These are phyloP conservation scores for Colletotrichum sp. DNA, from an alignment of 2,329 filamentous ascomycete species.

Conservation along the genomic window DNA sequence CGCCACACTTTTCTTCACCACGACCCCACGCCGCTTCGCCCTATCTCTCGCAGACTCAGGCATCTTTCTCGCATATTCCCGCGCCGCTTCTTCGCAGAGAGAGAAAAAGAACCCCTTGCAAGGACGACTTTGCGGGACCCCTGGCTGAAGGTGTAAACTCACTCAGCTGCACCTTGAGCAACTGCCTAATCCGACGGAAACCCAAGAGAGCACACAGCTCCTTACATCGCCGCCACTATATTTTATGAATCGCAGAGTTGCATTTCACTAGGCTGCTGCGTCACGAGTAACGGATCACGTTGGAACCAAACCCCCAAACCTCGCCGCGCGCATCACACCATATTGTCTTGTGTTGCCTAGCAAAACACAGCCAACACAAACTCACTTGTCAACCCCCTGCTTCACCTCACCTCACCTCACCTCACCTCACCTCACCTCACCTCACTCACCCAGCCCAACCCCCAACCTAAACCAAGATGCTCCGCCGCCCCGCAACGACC, in stretches of 20 bases:
- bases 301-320: background rate
- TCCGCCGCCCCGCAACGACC: slow-evolving; percentile 71
- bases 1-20: background rate
- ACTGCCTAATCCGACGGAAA: background rate
- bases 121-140: background rate
- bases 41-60: background rate
- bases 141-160: background rate
- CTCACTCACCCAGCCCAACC: background rate
- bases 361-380: background rate
- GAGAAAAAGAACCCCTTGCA: background rate
- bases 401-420: background rate
- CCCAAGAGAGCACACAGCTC: background rate
- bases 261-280: background rate
- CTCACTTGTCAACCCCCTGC: background rate
- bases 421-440: background rate
- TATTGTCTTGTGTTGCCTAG: background rate
- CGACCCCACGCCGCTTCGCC: background rate
- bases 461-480: slow-evolving; percentile 48
- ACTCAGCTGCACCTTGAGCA: background rate
- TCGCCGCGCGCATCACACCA: background rate
- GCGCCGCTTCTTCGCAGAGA: background rate
- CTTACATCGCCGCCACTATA: background rate
- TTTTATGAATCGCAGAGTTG: background rate
- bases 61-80: background rate
- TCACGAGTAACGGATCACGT: background rate